Evolutionary conservation across 2,329 filamentous ascomycete species (phyloP), one percentile per base, ranked within the genome.

Genomic region (Hypoxylon sp.): DNA sequence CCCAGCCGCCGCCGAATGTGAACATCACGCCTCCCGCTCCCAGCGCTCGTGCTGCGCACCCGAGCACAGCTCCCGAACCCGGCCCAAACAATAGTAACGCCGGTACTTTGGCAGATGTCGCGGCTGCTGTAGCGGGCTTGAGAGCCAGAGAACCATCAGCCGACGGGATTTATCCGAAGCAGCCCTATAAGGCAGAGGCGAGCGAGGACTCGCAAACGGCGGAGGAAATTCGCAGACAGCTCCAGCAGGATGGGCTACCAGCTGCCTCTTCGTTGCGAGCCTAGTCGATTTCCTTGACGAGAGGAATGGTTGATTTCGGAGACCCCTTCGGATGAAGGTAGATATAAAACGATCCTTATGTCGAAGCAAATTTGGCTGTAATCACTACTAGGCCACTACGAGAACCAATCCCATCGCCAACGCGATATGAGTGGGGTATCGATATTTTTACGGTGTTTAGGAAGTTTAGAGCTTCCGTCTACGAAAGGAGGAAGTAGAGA

Each of bases 1-100:
- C 95, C 0, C 91, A 91, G 64, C 89, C 94, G 8, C 94, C 94
- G 0, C 84, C 91, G 1, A 92, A 92, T 70, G 85, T 97, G 68
- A 91, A 92, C 72, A 81, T 97, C 26, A 82, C 79, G 53, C 84
- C 86, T 51, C 62, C 72, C 56, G 63, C 67, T 26, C 46, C 71
- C 30, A 55, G 59, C 68, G 30, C 69, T 62, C 46, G 74, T 70
- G 37, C 64, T 66, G 32, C 73, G 69, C 60, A 74, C 49, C 58
- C 55, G 46, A 66, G 46, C 56, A 56, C 62, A 17, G 66, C 67
- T 4, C 60, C 56, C 20, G 71, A 70, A 22, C 43, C 72, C 17
- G 46, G 56, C 20, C 32, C 69, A 11, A 71, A 59, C 50, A 59
- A 60, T 7, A 71, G 60, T 22, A 68, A 73, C 26, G 74, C 73